Evolutionary conservation across 225 moss, liverwort and hornwort genomes (phyloP).

Genomic region (Rhytidiadelphus loreus): DNA sequence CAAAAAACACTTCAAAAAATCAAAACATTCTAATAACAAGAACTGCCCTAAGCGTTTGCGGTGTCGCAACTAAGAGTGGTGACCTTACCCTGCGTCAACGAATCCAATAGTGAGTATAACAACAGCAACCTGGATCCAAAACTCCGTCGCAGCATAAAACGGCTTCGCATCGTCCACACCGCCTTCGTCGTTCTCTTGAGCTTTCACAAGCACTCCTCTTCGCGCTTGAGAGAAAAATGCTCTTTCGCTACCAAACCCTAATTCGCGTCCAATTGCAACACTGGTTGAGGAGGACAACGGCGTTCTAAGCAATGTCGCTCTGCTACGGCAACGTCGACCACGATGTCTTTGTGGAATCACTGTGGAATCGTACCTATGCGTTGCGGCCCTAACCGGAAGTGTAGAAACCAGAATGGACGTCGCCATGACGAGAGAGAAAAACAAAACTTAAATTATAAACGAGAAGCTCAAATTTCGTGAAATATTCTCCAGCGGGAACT

Average conservation of each 20-base stretch:
- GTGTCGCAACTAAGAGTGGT: neutral
- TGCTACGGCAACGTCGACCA: neutral
- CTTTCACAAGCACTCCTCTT: neutral
- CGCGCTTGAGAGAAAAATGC: neutral
- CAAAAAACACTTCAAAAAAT: neutral
- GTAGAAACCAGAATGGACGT: neutral
- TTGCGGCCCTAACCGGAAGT: neutral
- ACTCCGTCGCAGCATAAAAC: slow-evolving; percentile 22
- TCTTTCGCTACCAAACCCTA: neutral
- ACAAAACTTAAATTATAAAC: neutral
- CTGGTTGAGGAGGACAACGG: neutral
- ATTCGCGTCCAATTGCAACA: neutral
- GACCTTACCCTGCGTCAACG: slow-evolving; percentile 73
- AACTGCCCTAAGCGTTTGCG: too few species aligned
- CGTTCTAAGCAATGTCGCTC: neutral
- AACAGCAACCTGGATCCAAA: slow-evolving; percentile 66
- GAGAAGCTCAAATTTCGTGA: neutral
- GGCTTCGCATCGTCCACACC: slow-evolving; percentile 22
- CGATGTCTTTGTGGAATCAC: neutral
- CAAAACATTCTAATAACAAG: neutral
- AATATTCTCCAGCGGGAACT: neutral
- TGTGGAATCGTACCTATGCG: neutral
- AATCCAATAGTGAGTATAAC: slow-evolving; percentile 59
- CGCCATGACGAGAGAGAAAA: neutral
- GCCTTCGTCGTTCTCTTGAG: slow-evolving; percentile 21